These are phyloP conservation scores for Cunninghamia lanceolata DNA, from an alignment of 75 land plant genomes.

Conservation along the genomic window DNA sequence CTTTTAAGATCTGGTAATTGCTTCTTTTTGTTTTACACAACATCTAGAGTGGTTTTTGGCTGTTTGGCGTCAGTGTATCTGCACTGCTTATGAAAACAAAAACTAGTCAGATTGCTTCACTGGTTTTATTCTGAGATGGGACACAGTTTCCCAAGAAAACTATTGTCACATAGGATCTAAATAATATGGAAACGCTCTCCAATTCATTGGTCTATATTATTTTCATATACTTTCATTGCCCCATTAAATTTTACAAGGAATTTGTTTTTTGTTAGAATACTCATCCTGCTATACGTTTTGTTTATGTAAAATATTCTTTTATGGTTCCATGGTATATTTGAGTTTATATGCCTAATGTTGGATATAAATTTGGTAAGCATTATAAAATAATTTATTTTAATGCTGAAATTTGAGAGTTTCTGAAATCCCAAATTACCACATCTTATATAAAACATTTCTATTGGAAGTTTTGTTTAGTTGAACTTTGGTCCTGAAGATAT, in stretches of 20 bases:
- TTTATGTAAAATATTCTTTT: not conserved
- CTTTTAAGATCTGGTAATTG: not conserved
- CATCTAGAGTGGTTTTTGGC: not conserved
- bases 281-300: not conserved
- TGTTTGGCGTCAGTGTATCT: not conserved
- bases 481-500: conserved; percentile 1
- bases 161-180: not conserved
- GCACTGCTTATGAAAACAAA: not conserved
- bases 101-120: not conserved
- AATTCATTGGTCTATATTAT: not conserved
- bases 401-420: not conserved
- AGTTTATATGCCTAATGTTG: not conserved
- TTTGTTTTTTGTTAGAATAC: not conserved
- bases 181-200: not conserved
- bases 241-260: not conserved
- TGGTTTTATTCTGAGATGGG: not conserved
- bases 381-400: not conserved
- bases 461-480: not conserved
- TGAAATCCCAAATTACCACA: not conserved
- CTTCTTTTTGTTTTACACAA: not conserved
- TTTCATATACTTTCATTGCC: not conserved
- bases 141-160: not conserved
- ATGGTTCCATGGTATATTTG: not conserved
- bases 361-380: not conserved
- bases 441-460: not conserved